phyloP scores from a whole-genome alignment of 805 yeast species.

The Jamesozyma spencerorum region DNA sequence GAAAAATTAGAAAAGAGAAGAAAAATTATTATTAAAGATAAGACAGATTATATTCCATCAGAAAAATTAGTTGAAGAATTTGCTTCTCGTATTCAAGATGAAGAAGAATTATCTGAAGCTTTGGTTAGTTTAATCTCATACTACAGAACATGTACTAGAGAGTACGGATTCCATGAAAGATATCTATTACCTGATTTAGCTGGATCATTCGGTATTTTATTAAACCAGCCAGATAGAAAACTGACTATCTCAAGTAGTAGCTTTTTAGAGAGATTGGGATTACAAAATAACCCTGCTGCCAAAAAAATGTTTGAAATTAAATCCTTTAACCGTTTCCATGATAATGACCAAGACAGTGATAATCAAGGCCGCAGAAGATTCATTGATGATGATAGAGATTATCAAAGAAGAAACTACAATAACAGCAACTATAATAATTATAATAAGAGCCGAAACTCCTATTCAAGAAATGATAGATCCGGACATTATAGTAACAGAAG shows the following conservation, averaged over 20 bases:
- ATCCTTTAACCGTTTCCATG: neutral
- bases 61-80: slow-evolving; percentile 27
- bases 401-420: neutral
- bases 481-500: neutral
- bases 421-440: slow-evolving; percentile 1
- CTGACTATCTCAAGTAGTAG: slow-evolving; percentile 15
- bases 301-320: slow-evolving; percentile 17
- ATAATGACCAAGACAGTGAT: neutral
- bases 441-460: neutral
- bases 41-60: slow-evolving; percentile 32
- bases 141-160: slow-evolving; percentile 28
- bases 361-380: neutral
- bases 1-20: slow-evolving; percentile 38
- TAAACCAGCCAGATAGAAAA: slow-evolving; percentile 17
- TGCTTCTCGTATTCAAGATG: slow-evolving; percentile 12
- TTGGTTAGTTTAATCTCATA: slow-evolving; percentile 31
- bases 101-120: slow-evolving; percentile 25
- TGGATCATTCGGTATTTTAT: slow-evolving; percentile 17
- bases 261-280: slow-evolving; percentile 18
- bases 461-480: no score
- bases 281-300: slow-evolving; percentile 15
- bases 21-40: slow-evolving; percentile 46
- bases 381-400: neutral
- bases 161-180: slow-evolving; percentile 26
- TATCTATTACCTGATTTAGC: slow-evolving; percentile 18